A percentile compares a stretch with the other conserved stretches of the same genome.
Conservation (phyloP, 768 basidiomycete species). For the Leccinum truebloodii region DNA sequence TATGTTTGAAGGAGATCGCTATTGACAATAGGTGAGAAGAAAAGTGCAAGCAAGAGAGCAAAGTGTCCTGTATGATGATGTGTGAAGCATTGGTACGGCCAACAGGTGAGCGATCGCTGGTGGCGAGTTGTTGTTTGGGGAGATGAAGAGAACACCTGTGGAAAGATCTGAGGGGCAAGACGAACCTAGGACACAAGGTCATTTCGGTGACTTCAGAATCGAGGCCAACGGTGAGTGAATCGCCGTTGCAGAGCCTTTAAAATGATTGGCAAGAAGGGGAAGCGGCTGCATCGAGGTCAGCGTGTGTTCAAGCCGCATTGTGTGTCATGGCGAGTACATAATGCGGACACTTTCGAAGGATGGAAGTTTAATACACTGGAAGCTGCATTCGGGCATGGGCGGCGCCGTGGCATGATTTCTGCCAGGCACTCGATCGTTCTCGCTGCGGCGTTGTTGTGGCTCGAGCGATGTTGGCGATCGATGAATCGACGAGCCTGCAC, state of each 20-base stretch:
- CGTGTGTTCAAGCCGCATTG: too few relatives aligned
- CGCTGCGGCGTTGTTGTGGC: too few relatives aligned
- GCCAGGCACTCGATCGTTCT: too few relatives aligned
- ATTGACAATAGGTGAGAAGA: too few relatives aligned
- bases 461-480: too few relatives aligned
- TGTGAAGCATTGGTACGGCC: conserved; percentile 23
- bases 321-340: too few relatives aligned
- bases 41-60: conserved; percentile 1
- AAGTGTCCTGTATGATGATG: conserved; percentile 19
- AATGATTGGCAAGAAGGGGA: conserved; percentile 21
- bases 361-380: too few relatives aligned
- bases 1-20: too few relatives aligned
- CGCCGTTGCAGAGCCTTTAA: conserved; percentile 23
- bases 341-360: too few relatives aligned
- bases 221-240: conserved; percentile 1
- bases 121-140: conserved; percentile 47
- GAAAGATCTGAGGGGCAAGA: neutral
- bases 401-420: too few relatives aligned
- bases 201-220: conserved; percentile 15
- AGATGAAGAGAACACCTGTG: conserved; percentile 36
- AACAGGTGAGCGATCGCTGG: conserved; percentile 48
- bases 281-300: conserved; percentile 27
- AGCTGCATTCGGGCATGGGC: too few relatives aligned
- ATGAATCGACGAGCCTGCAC: too few relatives aligned
- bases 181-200: conserved; percentile 19